Evolutionary conservation across 345 rosid species (phyloP).

Genomic region (Acer saccharum): DNA sequence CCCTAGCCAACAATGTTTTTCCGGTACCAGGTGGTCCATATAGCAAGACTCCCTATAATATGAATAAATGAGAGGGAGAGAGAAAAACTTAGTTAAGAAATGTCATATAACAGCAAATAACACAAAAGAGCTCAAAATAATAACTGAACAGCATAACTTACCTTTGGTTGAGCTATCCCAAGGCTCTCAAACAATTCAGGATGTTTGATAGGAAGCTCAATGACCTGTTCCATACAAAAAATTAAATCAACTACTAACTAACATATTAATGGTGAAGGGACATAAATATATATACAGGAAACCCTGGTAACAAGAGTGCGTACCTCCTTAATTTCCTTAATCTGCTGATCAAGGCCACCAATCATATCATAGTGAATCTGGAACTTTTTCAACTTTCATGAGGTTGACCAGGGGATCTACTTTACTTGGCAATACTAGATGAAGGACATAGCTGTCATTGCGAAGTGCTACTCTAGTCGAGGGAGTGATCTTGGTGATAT

Average conservation of each 20-base stretch:
- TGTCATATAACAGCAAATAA: background rate
- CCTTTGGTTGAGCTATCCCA: slow-evolving; percentile 99
- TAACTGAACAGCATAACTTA: slow-evolving; percentile 20
- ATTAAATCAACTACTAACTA: slow-evolving; percentile 12
- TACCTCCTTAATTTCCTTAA: slow-evolving; percentile 98
- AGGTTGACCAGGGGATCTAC: slow-evolving; percentile 98
- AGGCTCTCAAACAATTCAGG: slow-evolving; percentile 97
- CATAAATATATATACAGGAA: background rate
- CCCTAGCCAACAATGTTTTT: slow-evolving; percentile 94
- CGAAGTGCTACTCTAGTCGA: slow-evolving; percentile 98
- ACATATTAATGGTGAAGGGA: slow-evolving; percentile 7
- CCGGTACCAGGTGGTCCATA: slow-evolving; percentile 99
- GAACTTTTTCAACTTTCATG: slow-evolving; percentile 99
- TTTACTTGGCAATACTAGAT: slow-evolving; percentile 86
- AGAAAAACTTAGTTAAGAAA: slow-evolving; percentile 1
- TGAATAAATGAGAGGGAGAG: slow-evolving; percentile 9
- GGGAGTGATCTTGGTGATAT: slow-evolving; percentile 90
- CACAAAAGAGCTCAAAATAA: background rate
- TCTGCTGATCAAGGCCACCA: slow-evolving; percentile 98
- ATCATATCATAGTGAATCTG: slow-evolving; percentile 99
- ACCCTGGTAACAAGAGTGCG: background rate
- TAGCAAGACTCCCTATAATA: slow-evolving; percentile 79
- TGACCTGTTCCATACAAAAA: slow-evolving; percentile 54
- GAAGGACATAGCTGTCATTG: slow-evolving; percentile 97
- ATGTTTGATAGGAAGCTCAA: slow-evolving; percentile 97